A percentile compares a stretch with the other conserved stretches of the same genome.
Evolutionary conservation across 2,329 filamentous ascomycete genomes (phyloP).

Genomic region (Gaeumannomyces tritici): DNA sequence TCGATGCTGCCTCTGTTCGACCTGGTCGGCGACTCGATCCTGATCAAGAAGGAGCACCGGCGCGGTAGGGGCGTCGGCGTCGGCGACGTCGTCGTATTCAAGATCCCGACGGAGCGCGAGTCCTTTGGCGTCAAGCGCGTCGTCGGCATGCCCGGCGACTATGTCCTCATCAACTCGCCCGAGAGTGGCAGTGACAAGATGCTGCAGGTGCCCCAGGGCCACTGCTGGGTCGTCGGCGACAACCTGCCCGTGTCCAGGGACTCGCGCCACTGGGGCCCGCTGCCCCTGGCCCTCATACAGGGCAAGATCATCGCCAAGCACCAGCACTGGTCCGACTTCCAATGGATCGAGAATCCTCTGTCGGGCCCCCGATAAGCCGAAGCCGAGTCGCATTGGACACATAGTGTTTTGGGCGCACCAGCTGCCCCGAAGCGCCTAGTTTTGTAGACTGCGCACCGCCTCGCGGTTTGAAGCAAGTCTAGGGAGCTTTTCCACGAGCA

Average conservation of each 20-base stretch:
- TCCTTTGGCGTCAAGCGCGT: constrained; percentile 69
- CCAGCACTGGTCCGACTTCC: constrained; percentile 30
- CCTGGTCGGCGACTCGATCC: constrained; percentile 55
- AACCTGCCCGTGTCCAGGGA: constrained; percentile 79
- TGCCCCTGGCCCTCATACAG: constrained; percentile 75
- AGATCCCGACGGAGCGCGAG: constrained; percentile 58
- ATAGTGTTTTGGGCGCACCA: too few species aligned
- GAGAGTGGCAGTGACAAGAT: constrained; percentile 39
- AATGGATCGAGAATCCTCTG: constrained; percentile 35
- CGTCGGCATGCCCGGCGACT: constrained; percentile 65
- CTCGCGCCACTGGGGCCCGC: constrained; percentile 75
- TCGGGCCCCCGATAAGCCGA: constrained; percentile 5
- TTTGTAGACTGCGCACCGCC: too few species aligned
- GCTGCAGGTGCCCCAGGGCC: constrained; percentile 76
- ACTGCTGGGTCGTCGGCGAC: constrained; percentile 87
- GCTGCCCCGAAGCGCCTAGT: too few species aligned
- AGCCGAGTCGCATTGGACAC: neutral
- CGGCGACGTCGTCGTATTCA: constrained; percentile 78
- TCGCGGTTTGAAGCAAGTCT: too few species aligned
- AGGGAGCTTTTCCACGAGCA: too few species aligned
- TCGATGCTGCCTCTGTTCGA: constrained; percentile 86
- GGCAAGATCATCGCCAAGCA: constrained; percentile 65
- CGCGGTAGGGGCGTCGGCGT: constrained; percentile 56
- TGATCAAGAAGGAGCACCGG: constrained; percentile 59
- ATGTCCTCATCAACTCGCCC: constrained; percentile 58